Evolutionary conservation across 169 alveolate genomes (phyloP), one percentile per base, ranked within the genome.

Genomic region (Plasmodium vinckei): DNA sequence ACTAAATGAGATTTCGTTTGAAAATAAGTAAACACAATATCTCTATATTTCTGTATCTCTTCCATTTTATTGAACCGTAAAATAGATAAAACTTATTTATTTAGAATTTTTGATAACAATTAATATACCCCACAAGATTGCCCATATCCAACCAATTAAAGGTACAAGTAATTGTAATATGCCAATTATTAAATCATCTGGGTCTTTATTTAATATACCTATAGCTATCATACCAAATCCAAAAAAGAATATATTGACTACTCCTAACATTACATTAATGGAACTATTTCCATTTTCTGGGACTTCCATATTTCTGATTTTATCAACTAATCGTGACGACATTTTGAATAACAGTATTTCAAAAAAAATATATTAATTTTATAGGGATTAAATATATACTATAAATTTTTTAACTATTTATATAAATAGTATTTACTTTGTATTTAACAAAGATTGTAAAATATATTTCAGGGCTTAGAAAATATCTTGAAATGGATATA

Each of bases 111-210:
- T 63, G 2, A 64, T 65, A n/a, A 95, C 88, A n/a, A 95, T 95
- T 5, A 92, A 46, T 49, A 94, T 69, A 7, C 97, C 97, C 97
- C 97, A 95, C 44, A 92, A 88, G 5, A 95, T 71, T 1, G 97
- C 92, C 97, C 97, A 95, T 39, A 93, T 44, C 97, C 97, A 95
- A 17, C 97, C 97, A 19, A 95, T 92, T 19, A 95, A 46, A 3
- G 97, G 97, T 0, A 94, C 61, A 10, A 93, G 63, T 17, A 95
- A 73, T 77, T 95, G 97, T 63, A 92, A 53, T 25, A 87, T 87
- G 1, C 97, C 97, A 1, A 95, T 95, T 17, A 94, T 33, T 27
- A 95, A 87, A 63, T 95, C 97, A 39, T 94, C 95, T 2, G 88
- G 87, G 33, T 94, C 93, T 87, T 94, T 94, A 70, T 95, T 93